Evolutionary conservation across 768 basidiomycete species (phyloP), one percentile per base, ranked within the genome.

Genomic region (Boletus rufocinnamomeus): DNA sequence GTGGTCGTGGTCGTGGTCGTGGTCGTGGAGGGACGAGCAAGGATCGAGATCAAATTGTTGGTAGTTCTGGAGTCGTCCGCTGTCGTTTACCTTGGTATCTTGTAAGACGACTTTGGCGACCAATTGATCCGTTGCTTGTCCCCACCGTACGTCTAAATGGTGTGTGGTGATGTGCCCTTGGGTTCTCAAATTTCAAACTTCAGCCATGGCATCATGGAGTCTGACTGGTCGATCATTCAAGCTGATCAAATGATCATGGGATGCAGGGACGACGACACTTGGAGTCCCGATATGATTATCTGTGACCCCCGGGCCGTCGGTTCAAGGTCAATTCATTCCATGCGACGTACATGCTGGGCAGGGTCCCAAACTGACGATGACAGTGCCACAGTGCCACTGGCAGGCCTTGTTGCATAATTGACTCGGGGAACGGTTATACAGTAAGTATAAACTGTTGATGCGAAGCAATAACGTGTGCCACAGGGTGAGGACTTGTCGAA

Each of bases 51-150:
- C 52, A 43, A 21, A 44, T n/a, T 57, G 47, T 56, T 35, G 52
- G 40, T 59, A 38, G 58, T 57, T 57, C 21, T 40, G 17, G 16
- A 14, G 55, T 51, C 19, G 52, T 61, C 16, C 19, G 34, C 49
- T 44, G 45, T 52, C 28, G 32, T 54, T 49, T 58, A 52, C 63
- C 27, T 44, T 41, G 51, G 37, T 51, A 41, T 28, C 47, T 41
- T 59, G 63, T 48, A 49, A 16, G 57, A 56, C 50, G 51, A 44
- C 59, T 59, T 51, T 49, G 17, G 27, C 5, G 45, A 54, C 50
- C 43, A 57, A 64, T 50, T n/a, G 44, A 64, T 54, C 43, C 11
- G 8, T 16, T 54, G 38, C 37, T 64, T 62, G 43, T 37, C 19
- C 30, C 27, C 8, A 43, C 44, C 9, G 19, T 2, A 10, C 25